Conservation (phyloP, 2,329 filamentous ascomycete genomes). For the Trichoderma gracile region DNA sequence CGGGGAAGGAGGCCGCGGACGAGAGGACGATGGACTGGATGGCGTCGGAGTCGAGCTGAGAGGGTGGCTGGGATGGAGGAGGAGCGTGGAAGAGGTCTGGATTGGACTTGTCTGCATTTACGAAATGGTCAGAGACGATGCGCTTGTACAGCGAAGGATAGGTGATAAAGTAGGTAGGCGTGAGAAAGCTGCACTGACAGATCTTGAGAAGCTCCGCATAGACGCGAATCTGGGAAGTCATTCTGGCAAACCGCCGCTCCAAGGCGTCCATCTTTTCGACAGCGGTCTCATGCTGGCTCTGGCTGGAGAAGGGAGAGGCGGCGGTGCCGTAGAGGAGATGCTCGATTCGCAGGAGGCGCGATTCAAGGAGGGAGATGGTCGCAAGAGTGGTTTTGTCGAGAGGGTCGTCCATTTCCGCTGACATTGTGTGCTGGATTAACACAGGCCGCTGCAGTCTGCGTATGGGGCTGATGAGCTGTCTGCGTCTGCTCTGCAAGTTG, state of each 20-base stretch:
- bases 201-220: conserved; percentile 62
- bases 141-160: neutral
- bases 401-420: conserved; percentile 37
- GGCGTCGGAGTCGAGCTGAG: conserved; percentile 53
- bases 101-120: conserved; percentile 50
- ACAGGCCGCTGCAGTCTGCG: neutral
- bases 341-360: conserved; percentile 60
- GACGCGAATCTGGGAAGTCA: conserved; percentile 54
- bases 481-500: neutral
- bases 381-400: conserved; percentile 56
- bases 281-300: conserved; percentile 42
- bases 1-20: conserved; percentile 56
- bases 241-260: conserved; percentile 53
- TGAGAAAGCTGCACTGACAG: conserved; percentile 46
- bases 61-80: conserved; percentile 49
- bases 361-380: conserved; percentile 58
- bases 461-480: neutral
- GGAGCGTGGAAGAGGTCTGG: conserved; percentile 57
- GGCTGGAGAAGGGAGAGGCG: conserved; percentile 35
- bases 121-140: neutral
- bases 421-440: neutral
- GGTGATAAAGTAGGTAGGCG: neutral
- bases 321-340: conserved; percentile 57
- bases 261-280: conserved; percentile 50
- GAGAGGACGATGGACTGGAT: conserved; percentile 57